Evolutionary conservation across 768 basidiomycete genomes (phyloP).

Genomic region (Agaricus blazei): DNA sequence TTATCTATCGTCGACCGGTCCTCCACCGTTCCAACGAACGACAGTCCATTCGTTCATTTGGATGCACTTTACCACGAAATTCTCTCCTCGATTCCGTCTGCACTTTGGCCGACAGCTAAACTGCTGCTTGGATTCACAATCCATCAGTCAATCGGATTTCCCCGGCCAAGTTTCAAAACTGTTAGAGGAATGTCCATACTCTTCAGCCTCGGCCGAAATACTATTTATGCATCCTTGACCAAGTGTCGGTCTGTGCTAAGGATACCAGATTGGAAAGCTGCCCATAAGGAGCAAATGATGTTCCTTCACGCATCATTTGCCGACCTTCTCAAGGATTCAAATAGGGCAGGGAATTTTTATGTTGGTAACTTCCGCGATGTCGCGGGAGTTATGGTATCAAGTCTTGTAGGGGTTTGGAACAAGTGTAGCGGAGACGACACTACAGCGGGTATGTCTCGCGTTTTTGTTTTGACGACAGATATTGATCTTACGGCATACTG

Average conservation of each 20-base stretch:
- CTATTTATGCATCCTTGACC: background rate
- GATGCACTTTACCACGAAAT: background rate
- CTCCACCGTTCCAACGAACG: background rate
- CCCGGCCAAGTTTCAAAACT: background rate
- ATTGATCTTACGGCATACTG: too few relatives aligned
- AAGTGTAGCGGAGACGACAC: too few relatives aligned
- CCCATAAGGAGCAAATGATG: background rate
- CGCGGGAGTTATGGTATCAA: background rate
- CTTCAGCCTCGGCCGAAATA: background rate
- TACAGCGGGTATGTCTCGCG: too few relatives aligned
- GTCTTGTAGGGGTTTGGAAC: background rate
- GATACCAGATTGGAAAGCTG: background rate
- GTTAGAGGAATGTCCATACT: background rate
- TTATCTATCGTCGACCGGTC: background rate
- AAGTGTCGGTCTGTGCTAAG: background rate
- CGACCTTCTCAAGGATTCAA: background rate
- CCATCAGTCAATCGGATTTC: too few relatives aligned
- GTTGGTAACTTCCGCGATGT: slow-evolving; percentile 8
- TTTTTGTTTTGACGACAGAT: too few relatives aligned
- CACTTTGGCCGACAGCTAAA: background rate
- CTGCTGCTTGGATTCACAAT: background rate
- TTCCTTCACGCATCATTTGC: slow-evolving; percentile 34
- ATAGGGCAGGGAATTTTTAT: background rate
- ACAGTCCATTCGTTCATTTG: background rate
- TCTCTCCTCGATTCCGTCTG: background rate